Evolutionary conservation across 31 red algal genomes (phyloP).

Genomic region (Asparagopsis taxiformis): DNA sequence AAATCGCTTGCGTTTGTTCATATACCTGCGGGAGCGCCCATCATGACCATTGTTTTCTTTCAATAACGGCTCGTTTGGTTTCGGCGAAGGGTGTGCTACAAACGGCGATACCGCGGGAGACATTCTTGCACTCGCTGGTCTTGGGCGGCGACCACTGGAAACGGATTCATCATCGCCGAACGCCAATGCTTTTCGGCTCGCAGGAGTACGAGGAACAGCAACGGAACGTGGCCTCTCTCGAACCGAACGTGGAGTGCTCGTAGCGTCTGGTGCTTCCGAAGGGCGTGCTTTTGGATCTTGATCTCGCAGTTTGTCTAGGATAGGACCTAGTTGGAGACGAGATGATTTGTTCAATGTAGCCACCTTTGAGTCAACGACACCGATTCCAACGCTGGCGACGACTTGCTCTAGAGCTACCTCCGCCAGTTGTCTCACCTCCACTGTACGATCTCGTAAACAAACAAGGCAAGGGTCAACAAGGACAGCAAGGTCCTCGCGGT

Average conservation of each 20-base stretch:
- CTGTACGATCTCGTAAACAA: conserved; percentile 42
- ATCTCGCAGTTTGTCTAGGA: conserved; percentile 44
- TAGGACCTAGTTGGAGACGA: conserved; percentile 37
- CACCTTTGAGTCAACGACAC: conserved; percentile 27
- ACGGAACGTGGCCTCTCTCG: conserved; percentile 43
- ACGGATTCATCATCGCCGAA: conserved; percentile 15
- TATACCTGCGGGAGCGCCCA: conserved; percentile 20
- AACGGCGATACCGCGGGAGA: not conserved
- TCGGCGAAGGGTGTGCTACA: not conserved
- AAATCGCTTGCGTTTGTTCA: conserved; percentile 33
- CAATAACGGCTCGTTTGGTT: conserved; percentile 7
- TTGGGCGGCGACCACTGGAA: conserved; percentile 5
- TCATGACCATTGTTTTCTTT: conserved; percentile 39
- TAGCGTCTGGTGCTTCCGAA: conserved; percentile 14
- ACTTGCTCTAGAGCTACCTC: conserved; percentile 39
- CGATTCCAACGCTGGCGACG: conserved; percentile 37
- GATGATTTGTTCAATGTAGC: conserved; percentile 30
- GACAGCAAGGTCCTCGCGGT: conserved; percentile 26
- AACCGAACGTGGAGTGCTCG: conserved; percentile 35
- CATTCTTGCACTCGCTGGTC: conserved; percentile 38
- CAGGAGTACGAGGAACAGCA: conserved; percentile 50
- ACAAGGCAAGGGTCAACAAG: conserved; percentile 37
- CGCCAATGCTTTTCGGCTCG: conserved; percentile 12
- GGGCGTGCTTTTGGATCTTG: not conserved
- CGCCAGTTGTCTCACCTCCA: conserved; percentile 54